Base-by-base conservation (phyloP, 495 filamentous ascomycete genomes). In the Aspergillus funiculosus region DNA sequence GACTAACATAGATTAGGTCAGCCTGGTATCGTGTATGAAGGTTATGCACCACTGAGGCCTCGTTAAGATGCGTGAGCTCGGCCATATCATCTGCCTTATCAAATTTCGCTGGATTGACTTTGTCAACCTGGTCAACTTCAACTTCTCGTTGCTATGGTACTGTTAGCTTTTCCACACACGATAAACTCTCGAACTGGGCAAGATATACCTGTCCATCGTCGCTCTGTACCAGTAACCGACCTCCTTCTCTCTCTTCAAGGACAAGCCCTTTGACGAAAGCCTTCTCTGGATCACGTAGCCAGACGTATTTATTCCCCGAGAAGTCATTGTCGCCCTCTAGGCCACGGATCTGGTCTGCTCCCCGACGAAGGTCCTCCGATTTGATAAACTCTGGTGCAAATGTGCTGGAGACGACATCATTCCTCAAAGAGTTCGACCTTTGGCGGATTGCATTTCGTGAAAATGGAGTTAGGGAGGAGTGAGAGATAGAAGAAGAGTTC, bases 81-180 rank as follows among this genome's bases (percentile, higher is more conserved):
- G 94, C 92, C 94, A 99, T 99, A 60, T 99, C 94, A 68, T 95
- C 86, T 5, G 92, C 91, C 64, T 92, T 96, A 74, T 99, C 94
- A 61, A 99, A 99, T 59, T 99, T 99, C 43, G 88, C 94, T 18
- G 94, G 94, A 65, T 99, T 99, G 68, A 97, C 94, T 65, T 95
- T 96, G 73, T 99, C 94, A 37, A 95, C 89, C 46, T 78, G 82
- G 51, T 95, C 88, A 15, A 76, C 65, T 52, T 90, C 80, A 24
- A 92, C 83, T 59, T 87, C 85, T 34, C 88, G 86, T 79, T 95
- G 89, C 85, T 94, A 52, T 46, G 20, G 21, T 22, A 39, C 9
- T 37, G 39, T 55, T 22, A 57, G 54, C 54, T 42, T 49, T 43
- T 18, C 10, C 15, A 6, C 13, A 17, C 27, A 14, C 2, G 15